These are phyloP conservation scores for Platanthera zijinensis DNA, from an alignment of 106 monocot species.

Conservation along the genomic window DNA sequence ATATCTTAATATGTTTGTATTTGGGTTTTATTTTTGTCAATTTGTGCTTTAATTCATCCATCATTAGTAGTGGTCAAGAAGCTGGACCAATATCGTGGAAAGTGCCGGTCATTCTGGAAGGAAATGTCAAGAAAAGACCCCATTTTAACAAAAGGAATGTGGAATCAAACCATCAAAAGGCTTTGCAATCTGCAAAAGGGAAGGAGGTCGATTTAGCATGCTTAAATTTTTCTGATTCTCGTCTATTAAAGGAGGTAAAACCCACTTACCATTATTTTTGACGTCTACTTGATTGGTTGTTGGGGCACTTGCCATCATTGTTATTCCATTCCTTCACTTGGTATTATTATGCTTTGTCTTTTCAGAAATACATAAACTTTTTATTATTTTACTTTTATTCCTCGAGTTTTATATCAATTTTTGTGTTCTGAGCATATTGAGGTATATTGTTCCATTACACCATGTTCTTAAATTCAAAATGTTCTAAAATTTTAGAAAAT, in stretches of 20 bases:
- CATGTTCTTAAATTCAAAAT: not conserved
- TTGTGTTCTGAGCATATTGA: not conserved
- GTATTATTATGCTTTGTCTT: not conserved
- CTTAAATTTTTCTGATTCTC: slow-evolving; percentile 23
- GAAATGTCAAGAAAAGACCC: slow-evolving; percentile 16
- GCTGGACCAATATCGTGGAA: slow-evolving; percentile 66
- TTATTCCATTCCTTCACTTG: not conserved
- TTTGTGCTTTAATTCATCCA: not conserved
- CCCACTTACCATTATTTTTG: not conserved
- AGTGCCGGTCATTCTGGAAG: slow-evolving; percentile 20
- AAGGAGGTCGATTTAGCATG: slow-evolving; percentile 15
- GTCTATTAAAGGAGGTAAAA: slow-evolving; percentile 38
- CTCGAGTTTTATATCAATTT: not conserved
- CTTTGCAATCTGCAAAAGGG: slow-evolving; percentile 6
- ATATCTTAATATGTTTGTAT: not conserved
- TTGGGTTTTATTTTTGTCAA: not conserved
- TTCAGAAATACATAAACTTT: slow-evolving; percentile 1
- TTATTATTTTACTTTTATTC: not conserved
- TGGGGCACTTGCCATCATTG: not conserved
- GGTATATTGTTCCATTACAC: not conserved
- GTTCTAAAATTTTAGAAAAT: not conserved
- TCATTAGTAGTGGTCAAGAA: slow-evolving; percentile 54
- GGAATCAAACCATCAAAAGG: slow-evolving; percentile 33
- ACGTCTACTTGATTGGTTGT: not conserved
- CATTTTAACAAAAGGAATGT: slow-evolving; percentile 14